These are phyloP conservation scores for Boletus rubropictus DNA, from an alignment of 768 basidiomycete species.

Conservation along the genomic window DNA sequence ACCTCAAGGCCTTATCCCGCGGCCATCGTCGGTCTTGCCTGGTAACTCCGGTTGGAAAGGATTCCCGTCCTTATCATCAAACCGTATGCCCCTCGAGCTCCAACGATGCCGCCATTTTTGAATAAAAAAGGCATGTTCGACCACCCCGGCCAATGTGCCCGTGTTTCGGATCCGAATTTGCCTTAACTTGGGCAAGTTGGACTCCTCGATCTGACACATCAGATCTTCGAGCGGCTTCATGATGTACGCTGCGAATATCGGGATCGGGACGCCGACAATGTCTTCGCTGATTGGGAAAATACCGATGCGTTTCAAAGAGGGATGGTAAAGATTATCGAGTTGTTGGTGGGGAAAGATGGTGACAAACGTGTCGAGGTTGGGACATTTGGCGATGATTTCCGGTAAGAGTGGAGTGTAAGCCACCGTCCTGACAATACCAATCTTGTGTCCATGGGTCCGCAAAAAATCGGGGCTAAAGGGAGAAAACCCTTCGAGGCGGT, in stretches of 20 bases:
- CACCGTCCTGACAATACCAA: conserved; percentile 36
- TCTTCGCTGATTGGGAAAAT: conserved; percentile 40
- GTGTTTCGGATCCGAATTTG: conserved; percentile 39
- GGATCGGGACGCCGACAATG: conserved; percentile 31
- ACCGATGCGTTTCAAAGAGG: conserved; percentile 38
- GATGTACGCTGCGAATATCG: conserved; percentile 36
- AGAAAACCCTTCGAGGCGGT: conserved; percentile 40
- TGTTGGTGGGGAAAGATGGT: conserved; percentile 33
- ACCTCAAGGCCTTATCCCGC: not conserved
- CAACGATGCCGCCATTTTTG: conserved; percentile 28
- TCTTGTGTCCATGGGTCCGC: conserved; percentile 37
- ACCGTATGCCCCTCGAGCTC: conserved; percentile 25
- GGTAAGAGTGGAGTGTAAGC: conserved; percentile 31
- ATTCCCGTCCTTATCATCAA: conserved; percentile 30
- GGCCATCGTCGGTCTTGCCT: not conserved
- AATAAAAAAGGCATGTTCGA: conserved; percentile 23
- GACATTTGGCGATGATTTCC: conserved; percentile 34
- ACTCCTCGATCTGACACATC: conserved; percentile 34
- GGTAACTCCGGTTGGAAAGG: conserved; percentile 13
- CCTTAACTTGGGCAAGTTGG: conserved; percentile 30
- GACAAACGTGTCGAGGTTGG: conserved; percentile 40
- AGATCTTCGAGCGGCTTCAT: conserved; percentile 38
- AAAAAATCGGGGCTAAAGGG: conserved; percentile 39
- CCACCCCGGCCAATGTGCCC: conserved; percentile 34
- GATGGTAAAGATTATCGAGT: conserved; percentile 35